Base-by-base conservation (phyloP, 192 early-diverging fungal species). In the Gaertneriomyces semiglobifer region DNA sequence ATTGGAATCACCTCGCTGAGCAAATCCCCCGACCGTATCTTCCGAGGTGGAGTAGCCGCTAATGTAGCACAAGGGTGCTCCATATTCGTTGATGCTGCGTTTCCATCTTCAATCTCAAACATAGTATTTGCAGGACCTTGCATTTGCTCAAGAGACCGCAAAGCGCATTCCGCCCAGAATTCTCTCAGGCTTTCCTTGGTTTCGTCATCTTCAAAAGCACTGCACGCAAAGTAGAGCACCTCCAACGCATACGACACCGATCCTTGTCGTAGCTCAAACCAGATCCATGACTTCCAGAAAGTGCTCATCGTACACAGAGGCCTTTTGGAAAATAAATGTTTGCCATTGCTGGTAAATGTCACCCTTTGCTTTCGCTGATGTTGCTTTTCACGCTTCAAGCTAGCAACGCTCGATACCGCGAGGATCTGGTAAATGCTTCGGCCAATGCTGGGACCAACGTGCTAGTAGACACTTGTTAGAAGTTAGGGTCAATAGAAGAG, bases 221-320 rank as follows among this genome's bases (percentile, higher is more conserved):
- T 39, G 4, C 4, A 57, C 4, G 20, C 16, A 4, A 57, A 57
- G 39, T 57, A 38, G 5, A 57, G 39, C 18, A 57, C 39, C 18
- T 57, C 38, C 14, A 25, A 0, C 16, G 55, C 16, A 57, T 57
- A 38, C 16, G 12, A 14, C 18, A 14, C 14, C 20, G 12, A 38
- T 16, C 55, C 55, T 14, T 25, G 55, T 8, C 39, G 18, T 39
- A 16, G 8, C 55, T 57, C 55, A 57, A 57, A 57, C 14, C 33
- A 57, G 4, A 57, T 57, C 55, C 55, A 57, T 16, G 12, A 38
- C 55, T 33, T 57, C 55, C 55, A 57, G 39, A 57, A 57, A 38
- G 18, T 39, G 14, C 12, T 57, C 38, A 16, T 4, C 9, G 12
- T 5, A 33, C 12, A 25, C 4, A 39, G 33, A 6, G 2, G 14